Conservation (phyloP, 257 asterid genomes). For the Paulownia fortunei region DNA sequence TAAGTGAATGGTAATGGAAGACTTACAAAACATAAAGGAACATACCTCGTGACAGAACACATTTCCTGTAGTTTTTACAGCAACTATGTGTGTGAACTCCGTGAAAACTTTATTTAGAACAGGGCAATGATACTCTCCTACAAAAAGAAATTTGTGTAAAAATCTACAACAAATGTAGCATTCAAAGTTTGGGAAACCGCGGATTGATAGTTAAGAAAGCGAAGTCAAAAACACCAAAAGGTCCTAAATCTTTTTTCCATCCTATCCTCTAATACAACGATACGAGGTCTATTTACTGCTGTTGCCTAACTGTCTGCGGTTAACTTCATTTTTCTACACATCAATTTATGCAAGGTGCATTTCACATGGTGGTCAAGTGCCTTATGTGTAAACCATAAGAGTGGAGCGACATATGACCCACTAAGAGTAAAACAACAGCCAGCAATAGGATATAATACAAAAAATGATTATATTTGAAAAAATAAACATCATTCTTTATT, state of each 20-base stretch:
- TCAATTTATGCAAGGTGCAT: background rate
- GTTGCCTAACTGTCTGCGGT: slow-evolving; percentile 8
- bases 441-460: background rate
- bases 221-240: background rate
- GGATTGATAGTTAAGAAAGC: background rate
- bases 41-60: slow-evolving; percentile 93
- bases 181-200: background rate
- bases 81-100: slow-evolving; percentile 90
- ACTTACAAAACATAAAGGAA: slow-evolving; percentile 14
- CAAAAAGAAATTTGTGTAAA: slow-evolving; percentile 24
- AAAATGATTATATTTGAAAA: background rate
- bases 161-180: slow-evolving; percentile 11
- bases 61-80: slow-evolving; percentile 91
- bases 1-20: slow-evolving; percentile 6
- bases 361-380: slow-evolving; percentile 8
- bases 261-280: slow-evolving; percentile 11
- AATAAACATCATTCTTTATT: background rate
- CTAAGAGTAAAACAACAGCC: background rate
- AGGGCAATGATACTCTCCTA: slow-evolving; percentile 93
- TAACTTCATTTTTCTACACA: background rate
- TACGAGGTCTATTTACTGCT: background rate
- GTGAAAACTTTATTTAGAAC: slow-evolving; percentile 94
- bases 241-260: slow-evolving; percentile 12
- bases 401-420: background rate
- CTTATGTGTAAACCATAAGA: background rate